Percentiles rank a stretch among this genome's conserved stretches.
phyloP scores from a whole-genome alignment of 495 filamentous ascomycete genomes.

The Geoglossum glabrum region DNA sequence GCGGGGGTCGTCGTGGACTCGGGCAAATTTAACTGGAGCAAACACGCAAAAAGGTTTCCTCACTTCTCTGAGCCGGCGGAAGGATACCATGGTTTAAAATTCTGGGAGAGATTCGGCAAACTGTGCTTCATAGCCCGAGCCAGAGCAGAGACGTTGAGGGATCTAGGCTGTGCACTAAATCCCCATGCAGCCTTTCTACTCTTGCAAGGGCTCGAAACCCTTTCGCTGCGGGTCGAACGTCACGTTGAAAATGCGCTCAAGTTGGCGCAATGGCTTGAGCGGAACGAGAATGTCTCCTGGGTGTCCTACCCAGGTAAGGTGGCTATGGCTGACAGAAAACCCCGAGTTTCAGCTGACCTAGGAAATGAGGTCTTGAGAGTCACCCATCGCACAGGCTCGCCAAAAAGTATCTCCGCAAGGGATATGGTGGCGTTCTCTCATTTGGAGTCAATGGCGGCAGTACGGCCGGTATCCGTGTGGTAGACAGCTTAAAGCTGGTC shows the following conservation, averaged over 20 bases:
- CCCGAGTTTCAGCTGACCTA: too few relatives aligned
- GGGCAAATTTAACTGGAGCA: constrained; percentile 94
- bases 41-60: constrained; percentile 71
- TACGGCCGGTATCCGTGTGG: constrained; percentile 61
- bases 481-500: constrained; percentile 87
- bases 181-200: constrained; percentile 90
- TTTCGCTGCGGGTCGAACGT: constrained; percentile 67
- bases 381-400: constrained; percentile 63
- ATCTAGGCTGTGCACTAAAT: constrained; percentile 68
- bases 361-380: constrained; percentile 43
- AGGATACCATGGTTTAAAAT: constrained; percentile 91
- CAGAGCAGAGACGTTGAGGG: constrained; percentile 72
- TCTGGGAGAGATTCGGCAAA: constrained; percentile 87
- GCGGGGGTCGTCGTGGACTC: constrained; percentile 78
- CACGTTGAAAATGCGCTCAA: constrained; percentile 72
- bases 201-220: constrained; percentile 73
- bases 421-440: constrained; percentile 80
- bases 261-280: constrained; percentile 68
- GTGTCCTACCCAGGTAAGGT: constrained; percentile 54
- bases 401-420: constrained; percentile 75
- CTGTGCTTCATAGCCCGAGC: constrained; percentile 68
- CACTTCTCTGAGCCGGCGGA: constrained; percentile 82
- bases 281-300: constrained; percentile 71
- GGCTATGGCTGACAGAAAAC: too few relatives aligned
- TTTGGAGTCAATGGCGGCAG: constrained; percentile 86